Base-by-base conservation (phyloP, 2,329 filamentous ascomycete genomes). In the Nemania serpens region DNA sequence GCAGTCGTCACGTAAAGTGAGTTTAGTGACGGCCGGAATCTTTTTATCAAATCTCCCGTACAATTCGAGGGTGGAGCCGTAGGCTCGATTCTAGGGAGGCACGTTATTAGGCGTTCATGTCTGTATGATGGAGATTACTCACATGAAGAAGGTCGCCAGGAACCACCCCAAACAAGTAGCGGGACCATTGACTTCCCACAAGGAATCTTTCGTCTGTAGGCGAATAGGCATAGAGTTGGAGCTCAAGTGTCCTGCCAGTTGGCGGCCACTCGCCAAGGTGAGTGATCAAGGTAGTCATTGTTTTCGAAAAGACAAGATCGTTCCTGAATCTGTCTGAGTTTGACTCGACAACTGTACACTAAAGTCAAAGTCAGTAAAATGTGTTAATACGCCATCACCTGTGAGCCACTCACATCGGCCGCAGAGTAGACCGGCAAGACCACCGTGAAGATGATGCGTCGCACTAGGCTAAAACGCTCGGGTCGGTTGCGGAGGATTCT, bases 141-240 rank as follows among this genome's bases (percentile, higher is more conserved):
- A 62, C 60, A 29, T 51, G 51, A 36, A 59, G 47, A 22, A 59
- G 18, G 37, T 62, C 60, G 15, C 48, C 56, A 1, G 41, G 51
- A 20, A 59, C 55, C 2, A 37, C 9, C 11, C 60, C 56, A 53
- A 48, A 53, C 11, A 7, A 17, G 20, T 20, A 18, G 5, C 55
- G 51, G 7, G 36, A 2, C 61, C 57, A 60, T 18, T 39, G 25
- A 20, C 25, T 34, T 3, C 41, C 56, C 2, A 18, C 2, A 13
- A 56, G 39, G 7, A 9, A 41, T 39, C 46, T 56, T 33, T 2
- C 33, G 20, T 63, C 61, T 20, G 48, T 34, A 1, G 52, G 42
- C 4, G 61, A 63, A 20, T 34, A 53, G 3, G 41, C 17, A 25
- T 12, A 43, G 33, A 63, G 48, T 22, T 58, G 48, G 9, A 63